Conservation (phyloP, 2,329 filamentous ascomycete genomes). For the Fusarium burgessii region DNA sequence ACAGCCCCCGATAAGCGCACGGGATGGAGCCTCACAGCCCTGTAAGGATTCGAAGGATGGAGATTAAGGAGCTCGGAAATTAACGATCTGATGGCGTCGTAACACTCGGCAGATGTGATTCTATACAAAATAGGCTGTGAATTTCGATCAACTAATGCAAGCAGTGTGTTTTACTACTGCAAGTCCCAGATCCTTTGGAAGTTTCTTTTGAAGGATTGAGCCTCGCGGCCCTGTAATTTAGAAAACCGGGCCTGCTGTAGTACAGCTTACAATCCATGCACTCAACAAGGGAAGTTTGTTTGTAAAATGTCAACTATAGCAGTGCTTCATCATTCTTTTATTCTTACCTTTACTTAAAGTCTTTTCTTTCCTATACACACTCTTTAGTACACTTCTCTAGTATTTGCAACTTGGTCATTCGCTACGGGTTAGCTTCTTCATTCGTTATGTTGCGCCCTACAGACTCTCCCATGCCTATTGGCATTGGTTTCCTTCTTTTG, state of each 20-base stretch:
- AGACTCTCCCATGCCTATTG: constrained; percentile 12
- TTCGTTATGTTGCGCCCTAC: constrained; percentile 28
- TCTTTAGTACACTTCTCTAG: not conserved
- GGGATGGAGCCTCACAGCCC: not conserved
- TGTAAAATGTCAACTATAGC: not conserved
- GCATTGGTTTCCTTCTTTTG: constrained; percentile 25
- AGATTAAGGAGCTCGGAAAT: not conserved
- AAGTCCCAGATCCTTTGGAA: not conserved
- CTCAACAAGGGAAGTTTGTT: not conserved
- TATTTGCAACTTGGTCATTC: constrained; percentile 2
- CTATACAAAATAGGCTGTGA: not conserved
- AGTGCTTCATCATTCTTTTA: not conserved
- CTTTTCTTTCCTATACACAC: constrained; percentile 2
- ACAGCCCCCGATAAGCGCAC: not conserved
- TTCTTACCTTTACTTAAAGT: constrained; percentile 19
- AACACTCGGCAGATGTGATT: not conserved
- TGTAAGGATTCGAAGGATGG: constrained; percentile 8
- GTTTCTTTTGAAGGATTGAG: not conserved
- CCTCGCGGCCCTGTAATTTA: constrained; percentile 1
- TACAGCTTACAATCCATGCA: not conserved
- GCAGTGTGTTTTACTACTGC: not conserved
- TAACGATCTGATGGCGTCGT: not conserved
- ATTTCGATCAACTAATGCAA: not conserved
- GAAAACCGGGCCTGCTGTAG: not conserved
- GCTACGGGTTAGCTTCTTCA: constrained; percentile 20